Conservation (phyloP, 2,329 filamentous ascomycete species). For the Talaromyces pinophilus region DNA sequence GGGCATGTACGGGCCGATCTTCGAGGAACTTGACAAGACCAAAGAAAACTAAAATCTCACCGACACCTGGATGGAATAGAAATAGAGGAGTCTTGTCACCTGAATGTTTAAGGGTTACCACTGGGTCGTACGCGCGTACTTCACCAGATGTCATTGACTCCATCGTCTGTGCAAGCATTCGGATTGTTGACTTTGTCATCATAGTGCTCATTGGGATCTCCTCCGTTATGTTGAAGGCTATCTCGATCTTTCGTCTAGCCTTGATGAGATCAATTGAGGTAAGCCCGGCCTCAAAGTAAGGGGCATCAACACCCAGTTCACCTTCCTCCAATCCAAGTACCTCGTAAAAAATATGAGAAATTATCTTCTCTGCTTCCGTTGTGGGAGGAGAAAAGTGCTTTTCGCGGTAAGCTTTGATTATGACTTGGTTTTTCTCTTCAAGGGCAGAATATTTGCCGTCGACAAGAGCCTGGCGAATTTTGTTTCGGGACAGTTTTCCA, state of each 20-base stretch:
- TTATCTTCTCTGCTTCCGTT: slow-evolving; percentile 7
- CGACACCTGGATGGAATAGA: slow-evolving; percentile 43
- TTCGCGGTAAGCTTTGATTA: slow-evolving; percentile 11
- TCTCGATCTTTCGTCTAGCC: slow-evolving; percentile 41
- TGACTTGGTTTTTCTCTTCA: slow-evolving; percentile 23
- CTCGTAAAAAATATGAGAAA: neutral
- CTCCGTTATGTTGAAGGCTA: slow-evolving; percentile 30
- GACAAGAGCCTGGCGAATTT: slow-evolving; percentile 35
- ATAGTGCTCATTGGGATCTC: slow-evolving; percentile 42
- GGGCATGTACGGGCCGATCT: slow-evolving; percentile 50
- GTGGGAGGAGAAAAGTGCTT: neutral
- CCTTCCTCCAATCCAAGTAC: slow-evolving; percentile 20
- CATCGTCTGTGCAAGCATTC: slow-evolving; percentile 34
- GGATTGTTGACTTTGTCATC: slow-evolving; percentile 30
- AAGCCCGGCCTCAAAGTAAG: slow-evolving; percentile 34
- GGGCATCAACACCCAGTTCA: slow-evolving; percentile 26
- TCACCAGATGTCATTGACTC: slow-evolving; percentile 17
- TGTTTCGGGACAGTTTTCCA: slow-evolving; percentile 45
- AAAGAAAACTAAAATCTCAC: slow-evolving; percentile 45
- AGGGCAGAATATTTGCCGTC: slow-evolving; percentile 30
- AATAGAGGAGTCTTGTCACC: slow-evolving; percentile 36
- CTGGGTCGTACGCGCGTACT: slow-evolving; percentile 32
- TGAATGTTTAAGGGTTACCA: slow-evolving; percentile 32
- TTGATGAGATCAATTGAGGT: slow-evolving; percentile 45
- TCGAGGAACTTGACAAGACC: slow-evolving; percentile 35